These are phyloP conservation scores for Coniosporium tulheliwenetii DNA, from an alignment of 2,329 filamentous ascomycete species.

Conservation along the genomic window DNA sequence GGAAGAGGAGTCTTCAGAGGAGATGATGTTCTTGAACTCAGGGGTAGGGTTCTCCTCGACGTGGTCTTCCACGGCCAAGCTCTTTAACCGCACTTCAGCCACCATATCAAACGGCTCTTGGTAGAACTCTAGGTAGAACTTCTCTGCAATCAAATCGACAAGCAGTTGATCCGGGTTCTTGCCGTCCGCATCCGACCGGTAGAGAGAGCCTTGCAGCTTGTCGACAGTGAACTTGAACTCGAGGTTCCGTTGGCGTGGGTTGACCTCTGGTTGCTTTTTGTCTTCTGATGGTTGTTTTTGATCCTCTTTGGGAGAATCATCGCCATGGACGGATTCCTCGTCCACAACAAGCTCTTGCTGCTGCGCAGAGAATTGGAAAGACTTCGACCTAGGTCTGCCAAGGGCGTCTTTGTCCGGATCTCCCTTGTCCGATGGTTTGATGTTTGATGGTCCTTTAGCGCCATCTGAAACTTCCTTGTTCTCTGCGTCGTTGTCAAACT, in stretches of 20 bases:
- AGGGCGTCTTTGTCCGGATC: constrained; percentile 27
- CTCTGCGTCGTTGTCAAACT: constrained; percentile 43
- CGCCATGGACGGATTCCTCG: constrained; percentile 48
- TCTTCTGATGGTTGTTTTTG: constrained; percentile 23
- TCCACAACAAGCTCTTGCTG: constrained; percentile 68
- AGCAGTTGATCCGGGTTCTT: constrained; percentile 64
- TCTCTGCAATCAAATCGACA: constrained; percentile 80
- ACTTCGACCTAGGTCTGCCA: constrained; percentile 48
- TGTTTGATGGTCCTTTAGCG: constrained; percentile 1
- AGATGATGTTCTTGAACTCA: constrained; percentile 96
- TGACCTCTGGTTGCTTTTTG: constrained; percentile 20
- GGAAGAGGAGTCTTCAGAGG: constrained; percentile 58
- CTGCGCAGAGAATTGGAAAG: constrained; percentile 57
- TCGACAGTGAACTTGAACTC: constrained; percentile 96
- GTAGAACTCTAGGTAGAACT: constrained; percentile 77
- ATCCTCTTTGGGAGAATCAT: constrained; percentile 43
- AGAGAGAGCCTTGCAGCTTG: constrained; percentile 82
- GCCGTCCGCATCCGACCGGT: constrained; percentile 66
- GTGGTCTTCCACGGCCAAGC: constrained; percentile 83
- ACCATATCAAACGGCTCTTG: constrained; percentile 84
- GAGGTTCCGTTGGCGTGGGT: constrained; percentile 78
- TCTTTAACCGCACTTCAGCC: constrained; percentile 76
- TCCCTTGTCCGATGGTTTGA: constrained; percentile 11
- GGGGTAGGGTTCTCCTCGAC: constrained; percentile 71
- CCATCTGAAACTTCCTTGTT: constrained; percentile 16